Percentiles rank a stretch among this genome's conserved stretches.
Conservation (phyloP, 192 early-diverging fungal species). For the Rhizophagus clarus region DNA sequence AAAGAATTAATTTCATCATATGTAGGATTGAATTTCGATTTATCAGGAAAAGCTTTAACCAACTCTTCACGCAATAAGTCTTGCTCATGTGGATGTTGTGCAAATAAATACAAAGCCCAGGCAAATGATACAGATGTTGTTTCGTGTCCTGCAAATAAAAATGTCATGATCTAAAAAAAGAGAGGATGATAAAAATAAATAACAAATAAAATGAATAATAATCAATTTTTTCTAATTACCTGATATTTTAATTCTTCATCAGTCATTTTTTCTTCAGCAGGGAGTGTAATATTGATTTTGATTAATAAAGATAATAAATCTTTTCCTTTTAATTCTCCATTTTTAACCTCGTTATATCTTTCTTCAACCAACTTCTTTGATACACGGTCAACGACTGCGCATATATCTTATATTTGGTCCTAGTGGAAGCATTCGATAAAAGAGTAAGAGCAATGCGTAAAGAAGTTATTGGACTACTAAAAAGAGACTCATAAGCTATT, state of each 20-base stretch:
- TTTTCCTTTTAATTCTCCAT: no score
- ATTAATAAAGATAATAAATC: conserved; percentile 52
- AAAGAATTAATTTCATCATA: conserved; percentile 53
- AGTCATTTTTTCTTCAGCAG: conserved; percentile 41
- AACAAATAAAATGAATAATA: no score
- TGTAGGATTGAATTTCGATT: conserved; percentile 39
- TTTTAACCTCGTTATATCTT: no score
- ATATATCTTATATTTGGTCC: background rate
- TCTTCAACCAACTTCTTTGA: conserved; percentile 41
- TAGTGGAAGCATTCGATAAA: conserved; percentile 33
- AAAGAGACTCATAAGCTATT: conserved; percentile 46
- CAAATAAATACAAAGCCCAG: conserved; percentile 56
- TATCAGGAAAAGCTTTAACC: no score
- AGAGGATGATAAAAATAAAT: no score
- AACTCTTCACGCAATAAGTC: no score
- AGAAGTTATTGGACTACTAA: background rate
- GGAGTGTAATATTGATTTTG: conserved; percentile 42
- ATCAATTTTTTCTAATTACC: background rate
- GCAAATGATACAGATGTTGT: conserved; percentile 50
- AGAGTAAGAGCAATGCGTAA: conserved; percentile 33
- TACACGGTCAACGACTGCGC: conserved; percentile 36
- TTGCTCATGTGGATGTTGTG: conserved; percentile 47
- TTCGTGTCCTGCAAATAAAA: conserved; percentile 53
- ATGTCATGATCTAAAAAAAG: background rate
- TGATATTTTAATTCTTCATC: conserved; percentile 51